Evolutionary conservation across 441 rosid genomes (phyloP).

Genomic region (Jatropha multifida): DNA sequence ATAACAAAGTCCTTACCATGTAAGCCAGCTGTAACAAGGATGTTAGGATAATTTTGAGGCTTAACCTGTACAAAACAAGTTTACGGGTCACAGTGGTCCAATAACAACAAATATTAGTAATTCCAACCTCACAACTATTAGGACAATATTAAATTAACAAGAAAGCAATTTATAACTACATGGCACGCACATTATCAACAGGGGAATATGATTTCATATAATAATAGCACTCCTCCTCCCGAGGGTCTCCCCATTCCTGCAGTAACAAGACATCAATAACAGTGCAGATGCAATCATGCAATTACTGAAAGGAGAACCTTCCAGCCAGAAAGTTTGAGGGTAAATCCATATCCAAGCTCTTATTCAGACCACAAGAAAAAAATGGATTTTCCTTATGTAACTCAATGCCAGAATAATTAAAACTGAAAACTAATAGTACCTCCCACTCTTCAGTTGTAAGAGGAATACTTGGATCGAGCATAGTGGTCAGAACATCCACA

Average conservation of each 20-base stretch:
- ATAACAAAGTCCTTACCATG: slow-evolving; percentile 50
- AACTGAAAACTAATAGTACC: slow-evolving; percentile 36
- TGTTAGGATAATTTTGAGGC: slow-evolving; percentile 70
- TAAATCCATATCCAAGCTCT: neutral
- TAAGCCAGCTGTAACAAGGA: slow-evolving; percentile 84
- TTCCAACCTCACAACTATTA: neutral
- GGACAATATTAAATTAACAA: neutral
- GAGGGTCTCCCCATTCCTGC: slow-evolving; percentile 99
- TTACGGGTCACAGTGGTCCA: slow-evolving; percentile 6
- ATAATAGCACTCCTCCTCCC: slow-evolving; percentile 75
- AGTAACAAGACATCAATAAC: slow-evolving; percentile 16
- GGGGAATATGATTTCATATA: slow-evolving; percentile 97
- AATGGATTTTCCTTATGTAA: neutral
- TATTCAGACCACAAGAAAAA: neutral
- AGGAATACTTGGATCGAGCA: slow-evolving; percentile 92
- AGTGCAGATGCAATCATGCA: neutral
- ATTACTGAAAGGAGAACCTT: neutral
- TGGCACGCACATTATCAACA: slow-evolving; percentile 69
- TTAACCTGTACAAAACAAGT: slow-evolving; percentile 47
- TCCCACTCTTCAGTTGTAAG: slow-evolving; percentile 98
- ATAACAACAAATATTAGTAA: neutral
- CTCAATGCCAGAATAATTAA: neutral
- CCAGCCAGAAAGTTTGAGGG: neutral
- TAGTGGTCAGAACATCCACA: slow-evolving; percentile 88
- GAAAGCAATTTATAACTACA: slow-evolving; percentile 9